These are phyloP conservation scores for Coemansia aciculifera DNA, from an alignment of 192 early-diverging fungal genomes.

Conservation along the genomic window DNA sequence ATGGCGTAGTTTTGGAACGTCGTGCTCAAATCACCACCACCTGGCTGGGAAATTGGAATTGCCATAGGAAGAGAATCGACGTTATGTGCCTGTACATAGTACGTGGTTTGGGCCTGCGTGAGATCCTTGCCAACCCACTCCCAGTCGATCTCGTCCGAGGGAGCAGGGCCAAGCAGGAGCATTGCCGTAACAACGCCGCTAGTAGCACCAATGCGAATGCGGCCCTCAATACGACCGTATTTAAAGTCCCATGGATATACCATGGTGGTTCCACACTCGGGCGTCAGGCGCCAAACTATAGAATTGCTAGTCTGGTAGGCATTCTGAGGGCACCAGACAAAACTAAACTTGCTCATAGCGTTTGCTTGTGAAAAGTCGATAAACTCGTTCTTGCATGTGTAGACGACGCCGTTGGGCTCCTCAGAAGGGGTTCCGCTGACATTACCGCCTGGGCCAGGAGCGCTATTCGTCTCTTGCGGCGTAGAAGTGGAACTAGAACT, in stretches of 20 bases:
- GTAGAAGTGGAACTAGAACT: neutral
- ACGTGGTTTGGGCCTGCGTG: constrained; percentile 54
- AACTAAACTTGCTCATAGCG: constrained; percentile 37
- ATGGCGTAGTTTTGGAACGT: constrained; percentile 61
- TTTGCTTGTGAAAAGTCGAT: constrained; percentile 31
- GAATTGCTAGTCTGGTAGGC: constrained; percentile 33
- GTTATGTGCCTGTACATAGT: constrained; percentile 52
- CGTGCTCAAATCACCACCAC: constrained; percentile 49
- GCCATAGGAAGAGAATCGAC: constrained; percentile 30
- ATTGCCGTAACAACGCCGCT: constrained; percentile 57
- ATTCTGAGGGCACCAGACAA: constrained; percentile 52
- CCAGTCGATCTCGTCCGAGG: constrained; percentile 63
- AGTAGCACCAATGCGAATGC: constrained; percentile 32
- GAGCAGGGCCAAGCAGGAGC: constrained; percentile 48
- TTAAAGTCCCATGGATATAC: constrained; percentile 35
- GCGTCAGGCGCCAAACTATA: constrained; percentile 37
- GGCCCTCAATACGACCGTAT: constrained; percentile 41
- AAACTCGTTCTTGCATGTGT: constrained; percentile 27
- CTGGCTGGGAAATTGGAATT: constrained; percentile 26
- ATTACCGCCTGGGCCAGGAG: neutral
- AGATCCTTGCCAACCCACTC: constrained; percentile 65
- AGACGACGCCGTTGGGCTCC: constrained; percentile 19
- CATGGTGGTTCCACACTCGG: constrained; percentile 48
- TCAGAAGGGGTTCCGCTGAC: constrained; percentile 11
- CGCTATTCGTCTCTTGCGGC: neutral